Conservation (phyloP, 192 early-diverging fungal genomes). For the Dimargaris verticillata region DNA sequence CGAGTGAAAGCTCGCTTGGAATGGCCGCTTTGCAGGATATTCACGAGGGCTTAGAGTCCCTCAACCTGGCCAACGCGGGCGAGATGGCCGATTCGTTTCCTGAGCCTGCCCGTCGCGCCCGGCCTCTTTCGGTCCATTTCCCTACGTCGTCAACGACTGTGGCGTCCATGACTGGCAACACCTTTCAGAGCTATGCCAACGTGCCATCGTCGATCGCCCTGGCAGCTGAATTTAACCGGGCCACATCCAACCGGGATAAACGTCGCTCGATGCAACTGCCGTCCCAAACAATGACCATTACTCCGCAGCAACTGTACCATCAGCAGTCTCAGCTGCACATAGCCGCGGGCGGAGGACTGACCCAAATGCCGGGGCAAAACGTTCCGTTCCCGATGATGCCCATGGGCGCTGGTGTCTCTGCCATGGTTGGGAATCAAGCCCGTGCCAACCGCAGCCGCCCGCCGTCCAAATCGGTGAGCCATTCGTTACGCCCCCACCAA, state of each 20-base stretch:
- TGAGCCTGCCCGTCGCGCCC: not conserved
- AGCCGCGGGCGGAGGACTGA: not conserved
- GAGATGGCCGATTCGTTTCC: not conserved
- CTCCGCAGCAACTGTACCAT: not conserved
- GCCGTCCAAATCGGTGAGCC: slow-evolving; percentile 8
- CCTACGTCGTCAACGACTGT: not conserved
- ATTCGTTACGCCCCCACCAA: not conserved
- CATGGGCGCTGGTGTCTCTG: not conserved
- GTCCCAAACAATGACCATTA: not conserved
- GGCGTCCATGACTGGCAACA: not conserved
- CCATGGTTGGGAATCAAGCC: no score
- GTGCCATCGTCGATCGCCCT: not conserved
- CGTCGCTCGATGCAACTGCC: slow-evolving; percentile 12
- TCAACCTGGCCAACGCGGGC: not conserved
- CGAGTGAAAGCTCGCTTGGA: no score
- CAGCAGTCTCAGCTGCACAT: not conserved
- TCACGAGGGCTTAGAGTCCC: not conserved
- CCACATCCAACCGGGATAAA: slow-evolving; percentile 6
- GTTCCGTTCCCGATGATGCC: not conserved
- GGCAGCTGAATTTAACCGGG: not conserved
- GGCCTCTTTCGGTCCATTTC: slow-evolving; percentile 8
- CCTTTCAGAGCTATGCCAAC: not conserved
- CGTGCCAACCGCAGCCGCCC: slow-evolving; percentile 6
- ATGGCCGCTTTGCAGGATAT: slow-evolving; percentile 8
- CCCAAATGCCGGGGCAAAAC: not conserved